phyloP scores from a whole-genome alignment of 2,329 filamentous ascomycete species.

The Lachnellula suecica region DNA sequence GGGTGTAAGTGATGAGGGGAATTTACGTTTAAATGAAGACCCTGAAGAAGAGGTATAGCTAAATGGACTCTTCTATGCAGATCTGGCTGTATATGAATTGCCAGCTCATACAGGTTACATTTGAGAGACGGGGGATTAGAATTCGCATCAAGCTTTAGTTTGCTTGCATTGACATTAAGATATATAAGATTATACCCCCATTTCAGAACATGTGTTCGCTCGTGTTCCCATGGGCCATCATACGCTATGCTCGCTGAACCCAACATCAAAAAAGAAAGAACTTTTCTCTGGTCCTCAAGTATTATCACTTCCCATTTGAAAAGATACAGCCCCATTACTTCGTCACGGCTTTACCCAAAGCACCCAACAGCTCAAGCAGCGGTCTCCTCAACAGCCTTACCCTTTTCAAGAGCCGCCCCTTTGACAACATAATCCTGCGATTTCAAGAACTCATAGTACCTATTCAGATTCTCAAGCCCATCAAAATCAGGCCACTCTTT shows the following conservation, averaged over 20 bases:
- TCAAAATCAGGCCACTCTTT: slow-evolving; percentile 32
- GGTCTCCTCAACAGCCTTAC: background rate
- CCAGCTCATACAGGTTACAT: too few species aligned
- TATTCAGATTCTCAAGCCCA: slow-evolving; percentile 30
- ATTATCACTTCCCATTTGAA: too few species aligned
- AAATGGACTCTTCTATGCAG: too few species aligned
- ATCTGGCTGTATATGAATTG: too few species aligned
- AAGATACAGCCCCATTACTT: too few species aligned
- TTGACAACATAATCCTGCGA: slow-evolving; percentile 17
- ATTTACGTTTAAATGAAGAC: slow-evolving; percentile 13
- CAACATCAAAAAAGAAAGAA: background rate
- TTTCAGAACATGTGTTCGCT: background rate
- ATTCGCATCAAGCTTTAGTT: background rate
- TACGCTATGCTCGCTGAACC: background rate
- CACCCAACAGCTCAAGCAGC: background rate
- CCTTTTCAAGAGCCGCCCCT: slow-evolving; percentile 7
- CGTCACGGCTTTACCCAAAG: background rate
- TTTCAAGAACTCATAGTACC: slow-evolving; percentile 22
- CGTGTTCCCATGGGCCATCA: background rate
- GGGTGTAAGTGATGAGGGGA: slow-evolving; percentile 19
- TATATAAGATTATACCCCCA: background rate
- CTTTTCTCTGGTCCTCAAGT: background rate
- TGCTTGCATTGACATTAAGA: background rate
- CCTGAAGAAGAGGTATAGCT: too few species aligned
- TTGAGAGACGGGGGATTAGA: too few species aligned